Base-by-base conservation (phyloP, 192 early-diverging fungal genomes). In the Rhizophagus clarus region DNA sequence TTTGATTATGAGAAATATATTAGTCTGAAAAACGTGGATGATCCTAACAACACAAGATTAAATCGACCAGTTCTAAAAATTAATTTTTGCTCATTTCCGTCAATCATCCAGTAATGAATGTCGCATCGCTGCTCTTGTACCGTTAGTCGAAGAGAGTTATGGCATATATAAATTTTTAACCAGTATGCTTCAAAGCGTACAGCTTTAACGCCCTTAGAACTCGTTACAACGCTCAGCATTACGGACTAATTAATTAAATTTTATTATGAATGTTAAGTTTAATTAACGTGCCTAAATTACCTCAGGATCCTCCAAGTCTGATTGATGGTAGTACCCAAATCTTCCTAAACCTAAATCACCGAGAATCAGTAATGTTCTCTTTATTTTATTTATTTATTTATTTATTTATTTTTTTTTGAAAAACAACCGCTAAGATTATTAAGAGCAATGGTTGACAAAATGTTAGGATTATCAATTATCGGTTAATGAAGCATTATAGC, bases 1-100 rank as follows among this genome's bases (percentile, higher is more conserved):
- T 99, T 99, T 89, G 96, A 98, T 81, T 99, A 99, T 85, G 94
- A 98, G 77, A 97, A 99, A 82, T 99, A 97, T 79, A 91, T 97
- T 56, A 94, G 94, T 60, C 84, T 99, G 76, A 96, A 94, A 83
- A 94, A 94, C 70, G 94, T 97, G 69, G 95, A 97, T 79, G 98
- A 99, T 85, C 98, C 98, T 31, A 98, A 99, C 84, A 97, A 98
- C 98, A 68, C 93, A 98, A 80, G 95, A 98, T 80, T 93, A 94
- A 64, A 92, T 97, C 61, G 95, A 99, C 76, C 87, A 90, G 79
- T 94, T 99, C 85, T 95, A 96, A 80, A 96, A 95, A 82, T 87
- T 94, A 1, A 92, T 99, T 20, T 96, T 99, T 82, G 85, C 83
- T 47, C 91, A 93, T 81, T 95, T 99, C 85, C 90, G 93, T 40